Evolutionary conservation across 1,284 basidiomycete genomes (phyloP), one percentile per base, ranked within the genome.

Genomic region (Puccinia triticina): DNA sequence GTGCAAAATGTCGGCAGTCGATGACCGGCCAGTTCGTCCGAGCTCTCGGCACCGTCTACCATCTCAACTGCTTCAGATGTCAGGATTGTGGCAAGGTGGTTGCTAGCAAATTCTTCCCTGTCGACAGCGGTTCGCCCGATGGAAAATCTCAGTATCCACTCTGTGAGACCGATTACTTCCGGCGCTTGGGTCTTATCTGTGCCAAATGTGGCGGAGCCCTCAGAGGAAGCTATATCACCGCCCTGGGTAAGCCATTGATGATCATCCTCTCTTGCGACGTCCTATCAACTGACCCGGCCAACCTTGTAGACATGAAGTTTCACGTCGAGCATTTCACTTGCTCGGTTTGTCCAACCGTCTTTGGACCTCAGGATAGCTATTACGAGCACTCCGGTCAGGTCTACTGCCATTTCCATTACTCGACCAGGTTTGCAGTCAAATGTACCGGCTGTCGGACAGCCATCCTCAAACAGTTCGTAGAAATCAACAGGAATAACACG

Each of bases 311-410:
- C 23, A 73, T 80, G 78, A 99, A 99, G 88, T 99, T 93, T 88
- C 97, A 99, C 88, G 96, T 99, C 85, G 97, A 99, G 88, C 97
- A 99, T 88, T 99, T 99, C 87, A 98, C 96, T 66, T 99, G 96
- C 89, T 98, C 95, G 5, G 92, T 97, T 83, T 99, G 97, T 88
- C 90, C 95, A 50, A 96, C 93, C 32, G 91, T 98, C 37, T 99
- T 99, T 87, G 97, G 97, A 11, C 95, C 96, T 5, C 94, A 96
- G 86, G 97, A 99, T 88, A 97, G 94, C 83, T 99, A 99, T 89
- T 99, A 99, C 87, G 96, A 99, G 88, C 97, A 99, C 87, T 93
- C 94, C 84, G 93, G 93, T 26, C 92, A 95, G 86, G 97, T 99
- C 66, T 99, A 85, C 83, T 86, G 86, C 61, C 86, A 87, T 82